Conservation (phyloP, 768 basidiomycete genomes). For the Hysterangium stoloniferum region DNA sequence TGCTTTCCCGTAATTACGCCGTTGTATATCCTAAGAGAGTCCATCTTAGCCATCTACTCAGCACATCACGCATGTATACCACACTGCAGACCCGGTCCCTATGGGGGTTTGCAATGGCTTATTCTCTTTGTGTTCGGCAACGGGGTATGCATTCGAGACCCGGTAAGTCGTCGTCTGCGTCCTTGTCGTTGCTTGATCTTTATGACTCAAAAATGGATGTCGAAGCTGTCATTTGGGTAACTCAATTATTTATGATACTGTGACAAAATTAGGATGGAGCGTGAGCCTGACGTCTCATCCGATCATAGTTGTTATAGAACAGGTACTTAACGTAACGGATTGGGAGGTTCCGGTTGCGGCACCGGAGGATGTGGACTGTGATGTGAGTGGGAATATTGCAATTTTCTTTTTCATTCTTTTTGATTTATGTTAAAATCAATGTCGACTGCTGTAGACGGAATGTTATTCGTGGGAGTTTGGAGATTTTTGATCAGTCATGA, state of each 20-base stretch:
- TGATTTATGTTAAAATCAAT: background rate
- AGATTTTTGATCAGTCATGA: no score
- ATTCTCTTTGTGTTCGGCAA: conserved; percentile 72
- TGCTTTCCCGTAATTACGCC: background rate
- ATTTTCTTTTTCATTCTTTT: background rate
- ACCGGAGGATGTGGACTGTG: conserved; percentile 51
- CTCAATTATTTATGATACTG: conserved; percentile 87
- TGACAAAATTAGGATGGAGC: conserved; percentile 75
- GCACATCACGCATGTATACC: conserved; percentile 85
- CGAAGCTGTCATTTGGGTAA: conserved; percentile 77
- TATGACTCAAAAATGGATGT: conserved; percentile 16
- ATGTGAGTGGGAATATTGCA: conserved; percentile 43
- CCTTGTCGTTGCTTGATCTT: conserved; percentile 23
- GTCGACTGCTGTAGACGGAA: conserved; percentile 35
- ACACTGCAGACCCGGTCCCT: conserved; percentile 91
- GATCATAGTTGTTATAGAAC: conserved; percentile 74
- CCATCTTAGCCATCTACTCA: conserved; percentile 54
- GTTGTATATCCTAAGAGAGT: background rate
- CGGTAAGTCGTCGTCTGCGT: conserved; percentile 31
- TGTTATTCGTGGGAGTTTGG: conserved; percentile 70
- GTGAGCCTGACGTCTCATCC: conserved; percentile 77
- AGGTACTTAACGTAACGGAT: conserved; percentile 54
- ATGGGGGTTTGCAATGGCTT: conserved; percentile 84
- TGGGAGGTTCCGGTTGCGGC: conserved; percentile 38
- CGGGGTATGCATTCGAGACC: conserved; percentile 86